Evolutionary conservation across 1,284 basidiomycete genomes (phyloP), one percentile per base, ranked within the genome.

Genomic region (Stygiomarasmius scandens): DNA sequence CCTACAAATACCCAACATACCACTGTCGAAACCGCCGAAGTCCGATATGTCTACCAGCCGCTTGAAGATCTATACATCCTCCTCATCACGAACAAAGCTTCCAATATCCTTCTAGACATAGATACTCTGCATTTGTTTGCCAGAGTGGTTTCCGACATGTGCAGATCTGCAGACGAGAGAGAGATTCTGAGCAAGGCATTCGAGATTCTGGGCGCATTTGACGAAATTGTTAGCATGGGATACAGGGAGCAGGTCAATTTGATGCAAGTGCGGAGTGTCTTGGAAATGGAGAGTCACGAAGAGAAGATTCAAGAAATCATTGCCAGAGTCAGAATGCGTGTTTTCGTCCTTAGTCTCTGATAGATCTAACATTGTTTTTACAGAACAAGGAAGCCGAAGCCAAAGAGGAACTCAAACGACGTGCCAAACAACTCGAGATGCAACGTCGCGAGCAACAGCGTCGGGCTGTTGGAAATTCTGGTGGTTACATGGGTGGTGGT

Each of bases 251-350:
- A 93, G 61, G 92, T 98, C 54, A 95, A 91, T 68, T 75, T 99
- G 49, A 86, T 91, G 72, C 96, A 98, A 74, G 93, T 99, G 47
- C 81, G 93, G 65, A 96, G 83, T 67, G 88, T 97, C 41, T 77
- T 99, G 64, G 97, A 98, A 80, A 98, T 98, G 90, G 97, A 99
- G 78, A 94, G 90, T 74, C 97, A 99, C 75, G 97, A 99, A 74
- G 97, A 99, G 78, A 98, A 98, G 80, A 98, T 99, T 63, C 96
- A 99, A 71, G 97, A 99, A 68, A 99, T 99, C 72, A 99, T 99
- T 66, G 93, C 95, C 20, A 82, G 92, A 71, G 93, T 94, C 68
- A 59, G 87, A 6, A 16, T 41, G 38, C 38, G 16, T 38, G 22
- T 16, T 20, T 36, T 25, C 38, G 22, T n/a, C 20, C 34, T 25